Percentiles rank a stretch among this genome's conserved stretches.
These are phyloP conservation scores for Myrica gale DNA, from an alignment of 306 rosid genomes.

Conservation along the genomic window DNA sequence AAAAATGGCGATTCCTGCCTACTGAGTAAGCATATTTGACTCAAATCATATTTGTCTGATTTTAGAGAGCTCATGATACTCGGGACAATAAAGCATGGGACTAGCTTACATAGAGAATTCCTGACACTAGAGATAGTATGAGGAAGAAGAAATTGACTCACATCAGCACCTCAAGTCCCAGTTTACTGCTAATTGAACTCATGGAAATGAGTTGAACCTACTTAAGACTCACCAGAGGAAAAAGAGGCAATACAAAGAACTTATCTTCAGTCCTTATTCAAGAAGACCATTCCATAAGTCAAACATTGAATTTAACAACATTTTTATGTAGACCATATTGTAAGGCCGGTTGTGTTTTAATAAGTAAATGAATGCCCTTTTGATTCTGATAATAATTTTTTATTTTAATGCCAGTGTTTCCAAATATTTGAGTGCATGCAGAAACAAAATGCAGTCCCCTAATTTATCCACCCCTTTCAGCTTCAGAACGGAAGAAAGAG, in stretches of 20 bases:
- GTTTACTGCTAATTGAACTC: neutral
- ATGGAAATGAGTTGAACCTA: neutral
- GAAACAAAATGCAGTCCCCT: conserved; percentile 73
- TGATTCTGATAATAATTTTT: conserved; percentile 16
- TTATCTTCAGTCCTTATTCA: neutral
- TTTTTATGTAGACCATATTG: neutral
- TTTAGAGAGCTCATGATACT: neutral
- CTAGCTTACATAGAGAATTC: neutral
- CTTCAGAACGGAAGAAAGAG: conserved; percentile 92
- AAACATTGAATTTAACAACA: neutral
- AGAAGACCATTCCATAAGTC: neutral
- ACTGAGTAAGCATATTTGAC: conserved; percentile 50
- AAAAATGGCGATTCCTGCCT: conserved; percentile 64
- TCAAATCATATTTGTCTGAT: neutral
- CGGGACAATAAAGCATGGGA: neutral
- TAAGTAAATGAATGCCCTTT: neutral
- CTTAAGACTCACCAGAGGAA: neutral
- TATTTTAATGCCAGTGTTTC: conserved; percentile 32
- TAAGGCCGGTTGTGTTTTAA: neutral
- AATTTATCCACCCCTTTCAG: conserved; percentile 70
- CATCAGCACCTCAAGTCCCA: conserved; percentile 1
- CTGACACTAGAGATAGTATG: neutral
- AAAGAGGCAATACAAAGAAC: neutral
- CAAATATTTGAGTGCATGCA: conserved; percentile 58
- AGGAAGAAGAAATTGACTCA: neutral